Evolutionary conservation across 2,329 filamentous ascomycete genomes (phyloP).

Genomic region (Blastomyces parvus): DNA sequence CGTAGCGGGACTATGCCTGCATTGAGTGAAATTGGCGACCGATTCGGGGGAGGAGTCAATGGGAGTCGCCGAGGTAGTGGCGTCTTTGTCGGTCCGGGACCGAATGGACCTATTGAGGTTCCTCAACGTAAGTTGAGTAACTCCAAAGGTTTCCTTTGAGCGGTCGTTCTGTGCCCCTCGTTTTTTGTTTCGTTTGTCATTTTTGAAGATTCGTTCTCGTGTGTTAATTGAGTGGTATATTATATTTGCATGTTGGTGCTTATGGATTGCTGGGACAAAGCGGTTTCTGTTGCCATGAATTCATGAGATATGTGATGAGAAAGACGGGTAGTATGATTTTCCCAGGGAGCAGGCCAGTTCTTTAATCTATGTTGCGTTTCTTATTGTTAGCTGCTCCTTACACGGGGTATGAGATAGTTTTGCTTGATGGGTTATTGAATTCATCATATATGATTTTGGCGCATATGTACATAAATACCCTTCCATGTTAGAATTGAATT

Average conservation of each 20-base stretch:
- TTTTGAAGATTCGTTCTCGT: not conserved
- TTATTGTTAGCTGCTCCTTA: not conserved
- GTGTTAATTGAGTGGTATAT: not conserved
- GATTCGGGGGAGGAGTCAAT: slow-evolving; percentile 24
- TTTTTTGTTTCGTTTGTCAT: not conserved
- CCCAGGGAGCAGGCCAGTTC: not conserved
- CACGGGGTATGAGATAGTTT: not conserved
- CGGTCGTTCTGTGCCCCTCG: not conserved
- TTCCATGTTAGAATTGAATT: not conserved
- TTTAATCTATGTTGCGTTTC: not conserved
- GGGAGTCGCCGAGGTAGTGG: slow-evolving; percentile 33
- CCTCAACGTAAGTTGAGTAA: slow-evolving; percentile 61
- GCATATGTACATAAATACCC: not conserved
- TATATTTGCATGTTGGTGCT: not conserved
- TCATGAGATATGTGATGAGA: slow-evolving; percentile 3
- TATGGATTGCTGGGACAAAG: not conserved
- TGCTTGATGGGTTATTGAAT: not conserved
- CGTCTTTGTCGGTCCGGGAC: slow-evolving; percentile 28
- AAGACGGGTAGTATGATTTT: not conserved
- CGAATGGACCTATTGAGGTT: slow-evolving; percentile 40
- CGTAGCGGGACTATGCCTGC: slow-evolving; percentile 23
- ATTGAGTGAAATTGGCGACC: slow-evolving; percentile 29
- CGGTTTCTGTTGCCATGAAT: slow-evolving; percentile 4
- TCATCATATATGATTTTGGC: not conserved
- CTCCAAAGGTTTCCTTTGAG: slow-evolving; percentile 67